Evolutionary conservation across 768 basidiomycete genomes (phyloP).

Genomic region (Amanita muscaria): DNA sequence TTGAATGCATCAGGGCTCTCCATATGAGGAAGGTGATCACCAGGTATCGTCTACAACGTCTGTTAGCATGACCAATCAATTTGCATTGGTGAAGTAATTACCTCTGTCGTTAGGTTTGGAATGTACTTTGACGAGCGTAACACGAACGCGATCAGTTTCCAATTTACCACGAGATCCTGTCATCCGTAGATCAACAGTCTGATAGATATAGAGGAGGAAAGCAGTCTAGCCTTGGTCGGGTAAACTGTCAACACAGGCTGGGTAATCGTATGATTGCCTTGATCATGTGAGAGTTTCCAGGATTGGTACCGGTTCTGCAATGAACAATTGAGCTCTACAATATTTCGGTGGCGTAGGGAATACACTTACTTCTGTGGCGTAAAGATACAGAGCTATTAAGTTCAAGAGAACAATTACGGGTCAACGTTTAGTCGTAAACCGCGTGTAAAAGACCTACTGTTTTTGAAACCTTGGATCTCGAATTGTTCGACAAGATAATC

Average conservation of each 20-base stretch:
- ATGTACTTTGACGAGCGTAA: conserved; percentile 30
- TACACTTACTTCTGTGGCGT: conserved; percentile 39
- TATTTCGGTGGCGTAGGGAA: background rate
- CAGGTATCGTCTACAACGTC: conserved; percentile 35
- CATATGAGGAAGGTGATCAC: conserved; percentile 63
- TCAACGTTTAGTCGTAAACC: background rate
- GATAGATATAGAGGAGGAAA: background rate
- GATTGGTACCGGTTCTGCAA: conserved; percentile 32
- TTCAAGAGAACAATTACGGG: background rate
- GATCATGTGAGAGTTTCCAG: conserved; percentile 31
- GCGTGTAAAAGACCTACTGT: conserved; percentile 55
- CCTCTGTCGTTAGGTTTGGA: conserved; percentile 31
- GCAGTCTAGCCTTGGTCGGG: conserved; percentile 25
- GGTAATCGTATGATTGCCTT: conserved; percentile 37
- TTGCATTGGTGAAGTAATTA: conserved; percentile 11
- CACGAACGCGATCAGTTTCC: conserved; percentile 23
- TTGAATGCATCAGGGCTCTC: conserved; percentile 52
- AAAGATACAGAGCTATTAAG: conserved; percentile 53
- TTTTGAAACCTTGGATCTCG: conserved; percentile 43
- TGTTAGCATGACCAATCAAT: background rate
- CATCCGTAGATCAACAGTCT: background rate
- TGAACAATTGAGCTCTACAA: background rate
- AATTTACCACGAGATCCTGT: conserved; percentile 44
- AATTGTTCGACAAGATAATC: conserved; percentile 65
- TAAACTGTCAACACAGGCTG: conserved; percentile 36